Evolutionary conservation across 2,329 filamentous ascomycete species (phyloP), one percentile per base, ranked within the genome.

Genomic region (Chlorencoelia australis): DNA sequence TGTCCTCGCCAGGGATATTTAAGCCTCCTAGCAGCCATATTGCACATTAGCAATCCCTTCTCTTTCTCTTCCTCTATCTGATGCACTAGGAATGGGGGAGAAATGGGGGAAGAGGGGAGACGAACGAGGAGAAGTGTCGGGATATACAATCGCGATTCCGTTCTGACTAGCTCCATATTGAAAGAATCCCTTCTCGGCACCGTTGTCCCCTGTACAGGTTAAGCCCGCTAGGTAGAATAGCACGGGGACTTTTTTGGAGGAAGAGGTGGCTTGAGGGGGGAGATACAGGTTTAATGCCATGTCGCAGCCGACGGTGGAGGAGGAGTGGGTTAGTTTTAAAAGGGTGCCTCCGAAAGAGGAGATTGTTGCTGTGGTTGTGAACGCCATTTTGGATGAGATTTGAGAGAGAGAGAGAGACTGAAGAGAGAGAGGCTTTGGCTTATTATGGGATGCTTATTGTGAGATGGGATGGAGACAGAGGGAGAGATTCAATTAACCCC

Each of bases 271-370:
- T 52, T 79, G 69, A 2, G 84, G 77, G 16, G 91, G 91, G 3
- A 98, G 73, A 67, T 84, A 98, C 52, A 98, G 71, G 66, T 93
- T 94, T 56, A 96, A 75, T 58, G 75, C 76, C 89, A 96, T 98
- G 53, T 87, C 78, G 49, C 86, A 94, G 52, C 75, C 76, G 39
- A 86, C 94, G 43, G 75, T 71, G 48, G 71, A 66, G 38, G 88
- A 86, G 57, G 79, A 65, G 72, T 98, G 91, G 52, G 80, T 77
- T 44, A 98, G 83, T 71, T 98, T 96, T 52, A 94, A 75, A 42
- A 98, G 81, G 65, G 87, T 87, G 58, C 91, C 91, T 58, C 88
- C 89, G 59, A 95, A 96, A 60, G 79, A 84, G 67, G 79, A 73
- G 62, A 96, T 94, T 45, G 82, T 85, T 42, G 85, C 81, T 59